Base-by-base conservation (phyloP, 257 asterid species). In the Scutellaria barbata region DNA sequence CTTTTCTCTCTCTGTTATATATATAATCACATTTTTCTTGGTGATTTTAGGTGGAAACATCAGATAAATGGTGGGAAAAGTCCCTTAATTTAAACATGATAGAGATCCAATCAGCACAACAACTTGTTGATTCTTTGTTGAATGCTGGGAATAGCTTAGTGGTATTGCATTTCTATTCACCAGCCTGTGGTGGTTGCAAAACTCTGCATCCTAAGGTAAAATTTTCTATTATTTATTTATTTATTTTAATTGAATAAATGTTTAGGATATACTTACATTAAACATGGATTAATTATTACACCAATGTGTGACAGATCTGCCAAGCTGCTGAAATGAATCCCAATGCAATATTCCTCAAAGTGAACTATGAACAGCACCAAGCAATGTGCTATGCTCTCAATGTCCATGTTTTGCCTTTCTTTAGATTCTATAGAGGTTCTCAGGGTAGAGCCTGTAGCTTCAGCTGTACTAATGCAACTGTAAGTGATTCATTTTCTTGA, bases 181-280 rank as follows among this genome's bases (percentile, higher is more conserved):
- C 96, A 65, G 95, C 83, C 8, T 94, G 98, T 85, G 98, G 97
- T 0, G 97, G 96, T 22, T 94, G 98, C 89, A 94, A 79, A 76
- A 63, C 96, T 52, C 73, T 91, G 82, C 96, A 91, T 68, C 96
- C 98, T 7, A 94, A 89, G 96, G 97, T 90, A 76, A 25, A 41
- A 18, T 22, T 22, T 22, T 22, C 25, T 22, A 22, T 22, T 22
- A 22, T 47, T 0, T 48, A 18, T 1, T 0, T 30, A 30, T 52
- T 7, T 14, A n/a, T 48, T 2, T 7, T 4, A 8, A 10, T 16
- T 61, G 51, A 0, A 30, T 10, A 11, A 14, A 8, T 37, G 0
- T 52, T 35, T 18, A 35, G 7, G 17, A 5, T 17, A 3, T 50
- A 12, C 42, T 12, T 39, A 2, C 30, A 2, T 22, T 22, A 41